Base-by-base conservation (phyloP, 2,329 filamentous ascomycete genomes). In the Apiospora phragmitis region DNA sequence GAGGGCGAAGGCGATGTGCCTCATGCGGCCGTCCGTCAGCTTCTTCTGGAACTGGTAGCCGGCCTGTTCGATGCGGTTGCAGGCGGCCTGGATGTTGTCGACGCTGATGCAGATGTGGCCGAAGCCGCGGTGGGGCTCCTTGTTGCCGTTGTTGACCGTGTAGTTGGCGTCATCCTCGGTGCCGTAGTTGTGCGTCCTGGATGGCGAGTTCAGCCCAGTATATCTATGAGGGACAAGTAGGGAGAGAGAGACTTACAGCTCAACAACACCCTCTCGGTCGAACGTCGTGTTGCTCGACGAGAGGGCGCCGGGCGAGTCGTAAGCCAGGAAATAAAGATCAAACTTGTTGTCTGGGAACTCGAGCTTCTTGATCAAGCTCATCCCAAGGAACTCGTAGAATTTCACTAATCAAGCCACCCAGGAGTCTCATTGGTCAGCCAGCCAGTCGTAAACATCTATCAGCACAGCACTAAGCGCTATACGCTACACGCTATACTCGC, bases 11-110 rank as follows among this genome's bases (percentile, higher is more conserved):
- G 95, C 96, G 77, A 98, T 97, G 78, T 93, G 83, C 77, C 88
- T 88, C 93, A 97, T 97, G 70, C 92, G 88, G 2, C 96, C 96
- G 75, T 98, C 95, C 0, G 90, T 90, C 70, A 98, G 85, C 83
- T 94, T 97, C 90, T 98, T 98, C 87, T 98, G 94, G 83, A 98
- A 99, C 73, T 88, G 89, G 84, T 97, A 97, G 0, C 95, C 95
- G 8, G 93, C 94, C 79, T 95, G 93, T 81, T 97, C 94, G 72
- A 99, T 88, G 70, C 95, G 89, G 85, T 94, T 86, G 85, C 96
- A 98, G 2, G 95, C 95, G 3, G 92, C 94, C 83, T 97, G 93
- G 73, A 98, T 92, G 80, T 94, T 91, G 83, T 94, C 92, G 67
- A 94, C 92, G 68, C 89, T 90, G 79, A 98, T 91, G 77, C 93